Percentiles rank a stretch among this genome's conserved stretches.
phyloP scores from a whole-genome alignment of 169 alveolate species.

The Neospora caninum region DNA sequence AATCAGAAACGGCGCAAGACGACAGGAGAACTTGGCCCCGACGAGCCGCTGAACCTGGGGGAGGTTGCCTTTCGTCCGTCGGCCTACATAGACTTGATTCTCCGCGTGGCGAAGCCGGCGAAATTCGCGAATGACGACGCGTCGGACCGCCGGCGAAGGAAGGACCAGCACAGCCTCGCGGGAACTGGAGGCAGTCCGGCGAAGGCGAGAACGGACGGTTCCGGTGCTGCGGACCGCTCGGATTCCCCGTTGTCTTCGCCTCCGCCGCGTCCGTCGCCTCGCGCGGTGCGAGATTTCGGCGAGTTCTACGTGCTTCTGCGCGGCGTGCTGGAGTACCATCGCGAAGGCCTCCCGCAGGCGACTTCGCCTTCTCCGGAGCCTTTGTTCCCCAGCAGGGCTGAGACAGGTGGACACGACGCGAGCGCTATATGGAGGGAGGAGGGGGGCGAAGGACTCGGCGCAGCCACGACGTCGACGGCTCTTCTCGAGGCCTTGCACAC shows the following conservation, averaged over 20 bases:
- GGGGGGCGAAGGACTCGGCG: neutral
- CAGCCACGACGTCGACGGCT: neutral
- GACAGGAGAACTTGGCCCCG: neutral
- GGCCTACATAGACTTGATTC: neutral
- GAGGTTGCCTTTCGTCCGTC: neutral
- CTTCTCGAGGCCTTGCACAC: neutral
- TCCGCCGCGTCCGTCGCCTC: neutral
- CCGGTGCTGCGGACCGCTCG: neutral
- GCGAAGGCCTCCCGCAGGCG: neutral
- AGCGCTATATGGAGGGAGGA: neutral
- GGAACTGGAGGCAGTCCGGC: neutral
- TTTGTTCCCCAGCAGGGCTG: neutral
- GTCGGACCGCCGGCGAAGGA: neutral
- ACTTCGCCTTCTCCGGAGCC: neutral
- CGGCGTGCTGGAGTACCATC: conserved; percentile 5
- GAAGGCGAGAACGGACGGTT: neutral
- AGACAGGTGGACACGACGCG: neutral
- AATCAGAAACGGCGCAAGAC: neutral
- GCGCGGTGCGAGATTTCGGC: neutral
- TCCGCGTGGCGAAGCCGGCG: neutral
- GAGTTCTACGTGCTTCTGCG: conserved; percentile 15
- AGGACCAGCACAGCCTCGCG: neutral
- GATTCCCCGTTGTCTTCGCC: neutral
- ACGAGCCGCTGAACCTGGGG: neutral
- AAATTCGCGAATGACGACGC: neutral